These are phyloP conservation scores for Trichophyton equinum DNA, from an alignment of 2,329 filamentous ascomycete species.

Conservation along the genomic window DNA sequence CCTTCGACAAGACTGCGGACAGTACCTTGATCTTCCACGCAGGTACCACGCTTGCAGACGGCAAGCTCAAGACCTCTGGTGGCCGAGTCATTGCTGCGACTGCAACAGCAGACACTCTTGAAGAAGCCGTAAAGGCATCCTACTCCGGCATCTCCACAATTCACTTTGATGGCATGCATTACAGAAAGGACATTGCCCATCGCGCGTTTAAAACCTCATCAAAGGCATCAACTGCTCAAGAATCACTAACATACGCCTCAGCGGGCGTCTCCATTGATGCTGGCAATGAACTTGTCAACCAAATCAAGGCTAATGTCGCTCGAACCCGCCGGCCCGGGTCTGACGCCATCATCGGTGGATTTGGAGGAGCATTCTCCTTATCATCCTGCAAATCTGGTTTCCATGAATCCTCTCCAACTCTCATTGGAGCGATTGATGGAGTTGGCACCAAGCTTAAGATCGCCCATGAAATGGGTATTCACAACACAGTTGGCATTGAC, in stretches of 20 bases:
- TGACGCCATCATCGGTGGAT: constrained; percentile 87
- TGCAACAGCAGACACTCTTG: constrained; percentile 60
- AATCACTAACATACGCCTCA: constrained; percentile 70
- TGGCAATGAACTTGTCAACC: constrained; percentile 81
- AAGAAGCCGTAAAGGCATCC: constrained; percentile 74
- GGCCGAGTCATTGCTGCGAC: constrained; percentile 92
- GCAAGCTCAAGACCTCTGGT: constrained; percentile 62
- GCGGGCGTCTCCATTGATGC: constrained; percentile 91
- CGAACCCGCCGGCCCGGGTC: constrained; percentile 76
- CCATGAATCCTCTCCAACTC: constrained; percentile 59
- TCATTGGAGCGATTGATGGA: constrained; percentile 92
- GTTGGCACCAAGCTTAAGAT: constrained; percentile 96
- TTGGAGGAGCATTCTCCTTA: constrained; percentile 78
- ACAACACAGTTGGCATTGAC: constrained; percentile 91
- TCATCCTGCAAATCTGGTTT: constrained; percentile 55
- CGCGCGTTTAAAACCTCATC: constrained; percentile 37
- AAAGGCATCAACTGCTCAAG: constrained; percentile 16
- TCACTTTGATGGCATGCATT: constrained; percentile 80
- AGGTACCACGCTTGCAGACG: constrained; percentile 56
- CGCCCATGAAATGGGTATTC: constrained; percentile 76
- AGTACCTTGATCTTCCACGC: constrained; percentile 79
- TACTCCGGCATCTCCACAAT: constrained; percentile 73
- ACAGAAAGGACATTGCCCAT: constrained; percentile 82
- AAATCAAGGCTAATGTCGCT: constrained; percentile 81
- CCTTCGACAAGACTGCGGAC: constrained; percentile 39